phyloP scores from a whole-genome alignment of 148 eudicot species.

The Rhododendron ferrugineum region DNA sequence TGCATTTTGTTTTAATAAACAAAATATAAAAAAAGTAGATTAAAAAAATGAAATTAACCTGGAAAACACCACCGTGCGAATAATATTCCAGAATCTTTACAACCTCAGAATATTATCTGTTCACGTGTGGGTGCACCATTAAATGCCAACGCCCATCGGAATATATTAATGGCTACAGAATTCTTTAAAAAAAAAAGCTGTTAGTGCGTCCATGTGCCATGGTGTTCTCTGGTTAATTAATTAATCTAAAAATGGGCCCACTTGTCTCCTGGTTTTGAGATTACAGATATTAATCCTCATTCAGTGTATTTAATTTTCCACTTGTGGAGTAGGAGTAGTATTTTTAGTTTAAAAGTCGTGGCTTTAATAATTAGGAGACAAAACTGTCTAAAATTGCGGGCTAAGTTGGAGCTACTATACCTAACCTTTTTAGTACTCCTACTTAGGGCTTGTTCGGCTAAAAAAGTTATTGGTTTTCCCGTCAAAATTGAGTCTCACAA shows the following conservation, averaged over 20 bases:
- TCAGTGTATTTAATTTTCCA: not conserved
- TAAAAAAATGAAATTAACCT: not conserved
- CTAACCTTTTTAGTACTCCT: not conserved
- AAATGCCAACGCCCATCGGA: not conserved
- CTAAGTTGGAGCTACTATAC: slow-evolving; percentile 2
- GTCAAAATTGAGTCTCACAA: no score
- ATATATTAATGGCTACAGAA: not conserved
- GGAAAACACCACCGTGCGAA: not conserved
- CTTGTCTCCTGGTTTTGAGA: slow-evolving; percentile 4
- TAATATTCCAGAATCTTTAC: not conserved
- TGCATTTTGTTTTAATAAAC: no score
- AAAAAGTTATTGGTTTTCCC: no score
- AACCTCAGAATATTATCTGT: not conserved
- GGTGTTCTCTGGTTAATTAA: not conserved
- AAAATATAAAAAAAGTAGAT: not conserved
- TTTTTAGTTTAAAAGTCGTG: not conserved
- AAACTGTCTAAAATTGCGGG: slow-evolving; percentile 2
- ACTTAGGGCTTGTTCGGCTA: no score
- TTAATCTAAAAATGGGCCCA: not conserved
- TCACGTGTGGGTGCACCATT: slow-evolving; percentile 1
- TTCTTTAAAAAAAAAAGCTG: not conserved
- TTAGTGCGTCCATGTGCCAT: not conserved
- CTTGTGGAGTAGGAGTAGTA: not conserved
- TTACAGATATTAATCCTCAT: not conserved
- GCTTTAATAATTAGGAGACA: not conserved